Base-by-base conservation (phyloP, 2,329 filamentous ascomycete species). In the Xylaria sp. region DNA sequence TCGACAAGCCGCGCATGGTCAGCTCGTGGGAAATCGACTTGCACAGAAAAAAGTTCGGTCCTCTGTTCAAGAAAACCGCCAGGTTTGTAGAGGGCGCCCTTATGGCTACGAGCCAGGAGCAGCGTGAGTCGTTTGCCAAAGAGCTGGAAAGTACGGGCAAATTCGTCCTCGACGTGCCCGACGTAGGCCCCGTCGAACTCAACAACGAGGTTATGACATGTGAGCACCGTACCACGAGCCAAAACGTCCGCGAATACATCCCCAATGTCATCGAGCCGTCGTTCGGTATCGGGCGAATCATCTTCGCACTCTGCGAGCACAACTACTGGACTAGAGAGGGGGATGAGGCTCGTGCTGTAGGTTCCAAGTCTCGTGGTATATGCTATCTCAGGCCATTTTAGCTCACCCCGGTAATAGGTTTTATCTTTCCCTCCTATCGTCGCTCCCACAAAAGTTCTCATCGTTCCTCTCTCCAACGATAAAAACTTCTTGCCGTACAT, bases 181-280 rank as follows among this genome's bases (percentile, higher is more conserved):
- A 87, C 84, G 66, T 82, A 90, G 65, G 85, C 31, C 39, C 63
- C 25, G 93, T 94, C 28, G 90, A 95, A 79, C 84, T 98, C 61
- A 86, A 87, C 76, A 91, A 91, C 78, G 94, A 97, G 70, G 86
- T 97, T 58, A 85, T 99, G 78, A 89, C 86, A 67, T 94, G 98
- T 75, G 92, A 94, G 84, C 94, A 92, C 84, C 89, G 91, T 75
- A 97, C 91, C 75, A 87, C 94, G 72, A 88, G 90, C 3, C 93
- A 97, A 81, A 91, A 97, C 79, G 89, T 91, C 67, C 89, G 96
- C 76, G 94, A 98, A 80, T 99, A 93, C 84, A 97, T 92, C 0
- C 95, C 95, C 69, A 98, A 98, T 79, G 94, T 97, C 57, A 97
- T 98, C 75, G 96, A 99, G 84, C 96, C 95, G 1, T 98, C 95